Conservation (phyloP, 2,329 filamentous ascomycete genomes). For the Fusarium oxysporum region DNA sequence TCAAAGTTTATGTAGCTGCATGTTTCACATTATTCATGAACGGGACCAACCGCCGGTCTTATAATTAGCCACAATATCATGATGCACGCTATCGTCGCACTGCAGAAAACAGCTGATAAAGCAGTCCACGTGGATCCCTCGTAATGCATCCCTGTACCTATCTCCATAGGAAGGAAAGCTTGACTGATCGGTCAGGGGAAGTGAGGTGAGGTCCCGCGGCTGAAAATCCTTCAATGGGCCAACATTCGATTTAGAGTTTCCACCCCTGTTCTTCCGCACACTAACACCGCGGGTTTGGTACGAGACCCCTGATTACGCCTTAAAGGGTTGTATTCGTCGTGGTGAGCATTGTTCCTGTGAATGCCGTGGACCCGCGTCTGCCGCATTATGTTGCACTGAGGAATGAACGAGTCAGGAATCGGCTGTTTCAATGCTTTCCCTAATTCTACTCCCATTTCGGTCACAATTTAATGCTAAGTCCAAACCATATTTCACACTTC, state of each 20-base stretch:
- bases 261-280: not conserved
- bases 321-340: not conserved
- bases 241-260: conserved; percentile 2
- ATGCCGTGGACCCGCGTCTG: not conserved
- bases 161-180: accelerated
- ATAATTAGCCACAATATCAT: not conserved
- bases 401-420: not conserved
- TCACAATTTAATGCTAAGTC: accelerated
- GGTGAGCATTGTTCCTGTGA: not conserved
- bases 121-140: not conserved
- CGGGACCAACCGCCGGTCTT: not conserved
- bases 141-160: accelerated
- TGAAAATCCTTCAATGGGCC: not conserved
- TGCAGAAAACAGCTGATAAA: not conserved
- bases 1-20: too few species aligned
- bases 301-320: not conserved
- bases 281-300: not conserved
- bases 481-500: not conserved
- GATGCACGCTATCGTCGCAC: too few species aligned
- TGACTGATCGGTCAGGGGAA: not conserved
- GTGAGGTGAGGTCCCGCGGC: not conserved
- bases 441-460: not conserved
- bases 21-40: not conserved
- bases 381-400: not conserved
- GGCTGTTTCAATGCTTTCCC: not conserved